phyloP scores from a whole-genome alignment of 352 stramenopile genomes.

The Globisporangium iwayamae region DNA sequence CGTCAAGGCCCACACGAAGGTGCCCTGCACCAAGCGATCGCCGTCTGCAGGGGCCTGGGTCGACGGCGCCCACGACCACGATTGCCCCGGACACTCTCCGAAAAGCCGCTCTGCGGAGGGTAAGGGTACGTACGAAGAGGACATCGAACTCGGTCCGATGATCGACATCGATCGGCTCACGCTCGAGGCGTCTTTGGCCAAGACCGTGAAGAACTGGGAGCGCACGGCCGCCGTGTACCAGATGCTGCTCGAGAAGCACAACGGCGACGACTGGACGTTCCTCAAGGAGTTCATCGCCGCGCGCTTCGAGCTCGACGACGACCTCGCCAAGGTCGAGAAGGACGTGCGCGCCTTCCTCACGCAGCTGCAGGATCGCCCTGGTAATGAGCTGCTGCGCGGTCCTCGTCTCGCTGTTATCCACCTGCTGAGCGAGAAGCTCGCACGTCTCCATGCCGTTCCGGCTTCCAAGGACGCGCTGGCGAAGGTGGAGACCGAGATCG shows the following conservation, averaged over 20 bases:
- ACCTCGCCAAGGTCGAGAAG: slow-evolving; percentile 24
- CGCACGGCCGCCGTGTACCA: slow-evolving; percentile 53
- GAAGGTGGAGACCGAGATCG: slow-evolving; percentile 39
- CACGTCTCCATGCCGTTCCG: slow-evolving; percentile 21
- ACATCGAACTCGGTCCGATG: slow-evolving; percentile 83
- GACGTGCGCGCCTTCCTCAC: slow-evolving; percentile 37
- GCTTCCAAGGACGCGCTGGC: slow-evolving; percentile 16
- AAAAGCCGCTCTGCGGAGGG: slow-evolving; percentile 65
- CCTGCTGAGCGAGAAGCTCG: slow-evolving; percentile 44
- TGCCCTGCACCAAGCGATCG: background rate
- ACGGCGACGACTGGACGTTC: slow-evolving; percentile 84
- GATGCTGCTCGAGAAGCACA: slow-evolving; percentile 61
- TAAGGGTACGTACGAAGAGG: slow-evolving; percentile 72
- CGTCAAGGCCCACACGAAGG: slow-evolving; percentile 14
- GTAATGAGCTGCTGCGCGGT: slow-evolving; percentile 57
- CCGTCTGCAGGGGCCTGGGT: background rate
- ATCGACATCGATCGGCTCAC: slow-evolving; percentile 71
- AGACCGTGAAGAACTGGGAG: slow-evolving; percentile 44
- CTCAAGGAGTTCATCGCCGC: slow-evolving; percentile 60
- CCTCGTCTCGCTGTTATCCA: slow-evolving; percentile 68
- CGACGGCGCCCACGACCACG: slow-evolving; percentile 2
- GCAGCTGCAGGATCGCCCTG: slow-evolving; percentile 37
- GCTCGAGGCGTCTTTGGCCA: slow-evolving; percentile 62
- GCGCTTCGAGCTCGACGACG: slow-evolving; percentile 35
- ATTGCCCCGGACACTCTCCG: slow-evolving; percentile 3